phyloP scores from a whole-genome alignment of 208 protist species.

The Trypanosoma platydactyli region DNA sequence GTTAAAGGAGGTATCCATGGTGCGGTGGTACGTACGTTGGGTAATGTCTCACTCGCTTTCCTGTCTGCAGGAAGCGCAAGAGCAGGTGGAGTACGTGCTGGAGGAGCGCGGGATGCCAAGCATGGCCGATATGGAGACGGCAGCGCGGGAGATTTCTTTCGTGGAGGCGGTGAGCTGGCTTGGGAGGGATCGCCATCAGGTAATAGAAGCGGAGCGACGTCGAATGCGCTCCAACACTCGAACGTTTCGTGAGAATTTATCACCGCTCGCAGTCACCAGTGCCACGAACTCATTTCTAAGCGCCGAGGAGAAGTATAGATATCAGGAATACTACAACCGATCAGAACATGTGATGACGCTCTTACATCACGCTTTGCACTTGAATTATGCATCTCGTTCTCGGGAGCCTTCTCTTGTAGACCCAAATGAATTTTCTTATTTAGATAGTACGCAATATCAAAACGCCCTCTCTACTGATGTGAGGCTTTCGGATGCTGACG shows the following conservation, averaged over 20 bases:
- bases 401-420: slow-evolving; percentile 6
- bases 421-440: neutral
- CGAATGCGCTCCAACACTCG: slow-evolving; percentile 69
- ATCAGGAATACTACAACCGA: slow-evolving; percentile 86
- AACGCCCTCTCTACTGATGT: neutral
- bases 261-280: slow-evolving; percentile 47
- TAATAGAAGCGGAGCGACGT: slow-evolving; percentile 68
- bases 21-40: slow-evolving; percentile 87
- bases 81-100: slow-evolving; percentile 82
- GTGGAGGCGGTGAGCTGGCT: slow-evolving; percentile 57
- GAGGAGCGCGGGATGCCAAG: slow-evolving; percentile 49
- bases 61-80: slow-evolving; percentile 64
- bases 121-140: slow-evolving; percentile 50
- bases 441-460: too few species aligned
- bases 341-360: slow-evolving; percentile 74
- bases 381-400: slow-evolving; percentile 28
- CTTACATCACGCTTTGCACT: slow-evolving; percentile 61
- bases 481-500: slow-evolving; percentile 7
- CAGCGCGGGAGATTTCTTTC: slow-evolving; percentile 48
- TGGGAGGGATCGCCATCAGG: slow-evolving; percentile 62
- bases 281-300: slow-evolving; percentile 74
- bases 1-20: slow-evolving; percentile 63
- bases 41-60: slow-evolving; percentile 79
- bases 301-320: slow-evolving; percentile 82
- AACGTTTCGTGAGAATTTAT: slow-evolving; percentile 62